Percentiles rank a stretch among this genome's conserved stretches.
Conservation (phyloP, 2,329 filamentous ascomycete species). For the Aspergillus aculeatinus region DNA sequence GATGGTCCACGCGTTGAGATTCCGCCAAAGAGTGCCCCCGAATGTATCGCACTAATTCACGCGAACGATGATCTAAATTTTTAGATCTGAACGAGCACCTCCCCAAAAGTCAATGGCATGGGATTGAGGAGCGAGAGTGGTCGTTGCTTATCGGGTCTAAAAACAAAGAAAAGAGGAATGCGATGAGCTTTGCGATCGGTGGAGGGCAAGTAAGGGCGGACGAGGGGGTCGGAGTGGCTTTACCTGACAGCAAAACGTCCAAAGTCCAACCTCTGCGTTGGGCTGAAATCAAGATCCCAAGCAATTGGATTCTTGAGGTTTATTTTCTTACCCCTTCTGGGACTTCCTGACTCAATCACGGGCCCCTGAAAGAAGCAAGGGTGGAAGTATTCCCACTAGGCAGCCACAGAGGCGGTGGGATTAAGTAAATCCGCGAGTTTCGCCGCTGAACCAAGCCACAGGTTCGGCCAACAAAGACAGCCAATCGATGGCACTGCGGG, state of each 20-base stretch:
- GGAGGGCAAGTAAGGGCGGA: not conserved
- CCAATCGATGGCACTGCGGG: slow-evolving; percentile 4
- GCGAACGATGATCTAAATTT: not conserved
- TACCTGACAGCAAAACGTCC: slow-evolving; percentile 4
- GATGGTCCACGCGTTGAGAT: slow-evolving; percentile 28
- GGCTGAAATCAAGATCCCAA: not conserved
- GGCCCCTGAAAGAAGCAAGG: slow-evolving; percentile 15
- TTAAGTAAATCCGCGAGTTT: slow-evolving; percentile 18
- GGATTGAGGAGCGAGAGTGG: slow-evolving; percentile 1
- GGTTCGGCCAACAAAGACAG: slow-evolving; percentile 2
- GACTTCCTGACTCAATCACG: not conserved
- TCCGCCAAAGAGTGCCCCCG: not conserved
- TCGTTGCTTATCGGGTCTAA: slow-evolving; percentile 9
- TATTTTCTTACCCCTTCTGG: slow-evolving; percentile 2
- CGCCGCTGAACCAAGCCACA: slow-evolving; percentile 12
- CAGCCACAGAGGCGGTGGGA: slow-evolving; percentile 8
- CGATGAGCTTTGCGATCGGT: not conserved
- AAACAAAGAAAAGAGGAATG: not conserved
- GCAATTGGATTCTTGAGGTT: not conserved
- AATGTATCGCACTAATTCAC: not conserved
- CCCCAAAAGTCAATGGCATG: slow-evolving; percentile 14
- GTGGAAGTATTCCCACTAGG: slow-evolving; percentile 13
- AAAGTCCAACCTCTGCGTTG: not conserved
- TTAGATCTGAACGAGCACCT: not conserved
- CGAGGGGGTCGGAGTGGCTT: not conserved